Evolutionary conservation across 1,284 basidiomycete species (phyloP).

Genomic region (Neonothopanus nambi): DNA sequence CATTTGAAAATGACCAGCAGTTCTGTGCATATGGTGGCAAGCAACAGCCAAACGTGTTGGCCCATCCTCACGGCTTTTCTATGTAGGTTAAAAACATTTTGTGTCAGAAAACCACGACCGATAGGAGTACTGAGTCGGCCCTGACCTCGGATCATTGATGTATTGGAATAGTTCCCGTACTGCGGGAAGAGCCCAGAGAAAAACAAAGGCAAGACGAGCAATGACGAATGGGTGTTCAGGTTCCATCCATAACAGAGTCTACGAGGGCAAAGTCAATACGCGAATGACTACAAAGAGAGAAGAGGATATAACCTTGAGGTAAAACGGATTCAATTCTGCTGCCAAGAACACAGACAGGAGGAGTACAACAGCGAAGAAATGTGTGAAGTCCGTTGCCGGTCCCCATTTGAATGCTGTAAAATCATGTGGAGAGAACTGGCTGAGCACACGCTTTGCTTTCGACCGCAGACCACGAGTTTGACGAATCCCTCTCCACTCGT

Average conservation of each 20-base stretch:
- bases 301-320: slow-evolving; percentile 61
- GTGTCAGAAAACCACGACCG: neutral
- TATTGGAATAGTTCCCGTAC: slow-evolving; percentile 80
- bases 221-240: slow-evolving; percentile 84
- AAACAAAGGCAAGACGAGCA: slow-evolving; percentile 69
- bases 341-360: slow-evolving; percentile 78
- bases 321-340: slow-evolving; percentile 83
- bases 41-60: slow-evolving; percentile 80
- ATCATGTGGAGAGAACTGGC: slow-evolving; percentile 82
- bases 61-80: slow-evolving; percentile 83
- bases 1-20: slow-evolving; percentile 74
- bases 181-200: slow-evolving; percentile 80
- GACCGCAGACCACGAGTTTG: slow-evolving; percentile 73
- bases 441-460: slow-evolving; percentile 75
- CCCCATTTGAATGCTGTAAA: slow-evolving; percentile 89
- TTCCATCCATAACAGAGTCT: slow-evolving; percentile 84
- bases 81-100: slow-evolving; percentile 14
- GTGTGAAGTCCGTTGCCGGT: slow-evolving; percentile 72
- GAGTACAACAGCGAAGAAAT: slow-evolving; percentile 74
- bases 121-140: neutral
- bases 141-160: slow-evolving; percentile 74
- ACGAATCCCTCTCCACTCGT: slow-evolving; percentile 80
- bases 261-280: neutral
- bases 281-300: neutral
- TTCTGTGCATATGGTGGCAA: slow-evolving; percentile 81